Evolutionary conservation across 1,284 basidiomycete species (phyloP).

Genomic region (Ganoderma resinaceum): DNA sequence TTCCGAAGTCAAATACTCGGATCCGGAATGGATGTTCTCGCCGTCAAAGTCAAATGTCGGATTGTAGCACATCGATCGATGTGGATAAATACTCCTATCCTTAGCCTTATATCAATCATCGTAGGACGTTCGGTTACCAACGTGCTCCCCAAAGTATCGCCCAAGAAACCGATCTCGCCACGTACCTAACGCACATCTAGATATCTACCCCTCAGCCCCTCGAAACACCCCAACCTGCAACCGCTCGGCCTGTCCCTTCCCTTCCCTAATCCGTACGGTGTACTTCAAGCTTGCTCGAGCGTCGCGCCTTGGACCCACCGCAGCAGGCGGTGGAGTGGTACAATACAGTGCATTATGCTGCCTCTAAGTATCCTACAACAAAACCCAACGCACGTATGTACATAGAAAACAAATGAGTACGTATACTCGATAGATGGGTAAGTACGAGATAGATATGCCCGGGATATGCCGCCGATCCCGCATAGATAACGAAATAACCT

Average conservation of each 20-base stretch:
- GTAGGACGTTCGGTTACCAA: background rate
- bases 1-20: background rate
- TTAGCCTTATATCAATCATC: background rate
- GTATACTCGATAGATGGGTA: background rate
- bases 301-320: conserved; percentile 6
- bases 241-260: no score
- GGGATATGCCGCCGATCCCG: background rate
- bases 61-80: background rate
- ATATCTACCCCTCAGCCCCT: background rate
- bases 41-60: background rate
- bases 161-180: background rate
- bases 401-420: background rate
- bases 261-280: no score
- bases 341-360: conserved; percentile 20
- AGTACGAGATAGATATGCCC: background rate
- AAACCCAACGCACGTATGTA: background rate
- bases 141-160: background rate
- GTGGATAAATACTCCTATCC: background rate
- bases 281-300: background rate
- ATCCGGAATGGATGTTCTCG: background rate
- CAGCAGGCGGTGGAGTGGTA: conserved; percentile 25
- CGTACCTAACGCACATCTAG: background rate
- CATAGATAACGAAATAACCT: conserved; percentile 3
- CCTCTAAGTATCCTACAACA: conserved; percentile 22
- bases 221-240: background rate